Conservation (phyloP, 2,329 filamentous ascomycete genomes). For the Trichocomaceae sp. region DNA sequence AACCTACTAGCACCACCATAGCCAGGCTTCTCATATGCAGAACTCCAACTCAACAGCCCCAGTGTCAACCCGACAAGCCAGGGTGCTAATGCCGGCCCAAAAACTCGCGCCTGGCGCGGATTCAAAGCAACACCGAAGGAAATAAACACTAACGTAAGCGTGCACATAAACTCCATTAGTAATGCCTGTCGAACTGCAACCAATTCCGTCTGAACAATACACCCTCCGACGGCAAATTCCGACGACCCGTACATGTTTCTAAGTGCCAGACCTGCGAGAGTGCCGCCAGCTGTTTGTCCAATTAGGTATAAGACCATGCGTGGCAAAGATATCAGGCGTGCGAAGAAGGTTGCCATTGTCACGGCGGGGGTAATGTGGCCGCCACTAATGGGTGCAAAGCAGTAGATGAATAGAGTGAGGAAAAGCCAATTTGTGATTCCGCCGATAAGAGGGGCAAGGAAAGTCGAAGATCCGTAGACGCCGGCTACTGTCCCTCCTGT, state of each 20-base stretch:
- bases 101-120: slow-evolving; percentile 45
- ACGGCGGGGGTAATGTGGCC: slow-evolving; percentile 51
- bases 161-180: slow-evolving; percentile 44
- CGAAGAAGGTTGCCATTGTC: slow-evolving; percentile 48
- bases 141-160: slow-evolving; percentile 43
- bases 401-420: slow-evolving; percentile 46
- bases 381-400: slow-evolving; percentile 44
- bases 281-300: slow-evolving; percentile 42
- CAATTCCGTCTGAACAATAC: slow-evolving; percentile 30
- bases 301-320: slow-evolving; percentile 44
- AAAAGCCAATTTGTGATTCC: slow-evolving; percentile 37
- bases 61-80: slow-evolving; percentile 43
- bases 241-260: slow-evolving; percentile 25
- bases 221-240: slow-evolving; percentile 32
- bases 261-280: slow-evolving; percentile 41
- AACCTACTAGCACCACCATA: slow-evolving; percentile 36
- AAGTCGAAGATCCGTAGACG: slow-evolving; percentile 24
- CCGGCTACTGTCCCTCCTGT: slow-evolving; percentile 16
- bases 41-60: slow-evolving; percentile 33
- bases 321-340: slow-evolving; percentile 44
- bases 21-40: slow-evolving; percentile 34
- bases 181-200: slow-evolving; percentile 39
- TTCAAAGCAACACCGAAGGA: slow-evolving; percentile 50
- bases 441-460: slow-evolving; percentile 28
- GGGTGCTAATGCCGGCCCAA: slow-evolving; percentile 45